These are phyloP conservation scores for Cercospora janseana DNA, from an alignment of 2,329 filamentous ascomycete genomes.

Conservation along the genomic window DNA sequence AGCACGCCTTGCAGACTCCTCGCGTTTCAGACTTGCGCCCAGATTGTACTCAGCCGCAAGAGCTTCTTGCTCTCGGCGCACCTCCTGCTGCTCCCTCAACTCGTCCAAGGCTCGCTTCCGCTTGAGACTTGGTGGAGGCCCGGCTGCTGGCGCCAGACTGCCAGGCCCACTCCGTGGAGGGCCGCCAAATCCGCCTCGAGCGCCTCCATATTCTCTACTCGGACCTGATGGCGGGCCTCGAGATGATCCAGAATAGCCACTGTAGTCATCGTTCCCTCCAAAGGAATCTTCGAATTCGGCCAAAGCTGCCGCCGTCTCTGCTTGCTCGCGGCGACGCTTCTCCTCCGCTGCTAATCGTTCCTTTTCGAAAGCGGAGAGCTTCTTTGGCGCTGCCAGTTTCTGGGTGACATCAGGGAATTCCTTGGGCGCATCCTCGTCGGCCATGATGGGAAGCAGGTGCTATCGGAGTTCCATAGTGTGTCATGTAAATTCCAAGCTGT, in stretches of 20 bases:
- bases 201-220: constrained; percentile 28
- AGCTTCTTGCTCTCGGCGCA: constrained; percentile 28
- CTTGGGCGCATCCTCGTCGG: constrained; percentile 28
- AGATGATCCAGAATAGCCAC: constrained; percentile 25
- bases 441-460: constrained; percentile 17
- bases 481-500: neutral
- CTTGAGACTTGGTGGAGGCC: constrained; percentile 35
- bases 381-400: constrained; percentile 72
- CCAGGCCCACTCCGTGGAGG: constrained; percentile 50
- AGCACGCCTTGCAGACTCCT: constrained; percentile 23
- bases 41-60: constrained; percentile 20
- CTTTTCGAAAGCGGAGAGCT: constrained; percentile 83
- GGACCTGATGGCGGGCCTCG: constrained; percentile 19
- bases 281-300: constrained; percentile 84
- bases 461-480: constrained; percentile 1
- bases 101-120: constrained; percentile 37
- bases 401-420: constrained; percentile 70
- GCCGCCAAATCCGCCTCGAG: constrained; percentile 32
- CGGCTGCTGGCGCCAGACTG: constrained; percentile 47
- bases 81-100: constrained; percentile 34
- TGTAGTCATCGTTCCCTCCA: constrained; percentile 47
- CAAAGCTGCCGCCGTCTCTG: constrained; percentile 82
- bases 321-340: constrained; percentile 78
- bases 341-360: constrained; percentile 87
- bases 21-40: constrained; percentile 28